Percentiles rank a stretch among this genome's conserved stretches.
phyloP scores from a whole-genome alignment of 768 basidiomycete species.

The Lentinus tigrinus region DNA sequence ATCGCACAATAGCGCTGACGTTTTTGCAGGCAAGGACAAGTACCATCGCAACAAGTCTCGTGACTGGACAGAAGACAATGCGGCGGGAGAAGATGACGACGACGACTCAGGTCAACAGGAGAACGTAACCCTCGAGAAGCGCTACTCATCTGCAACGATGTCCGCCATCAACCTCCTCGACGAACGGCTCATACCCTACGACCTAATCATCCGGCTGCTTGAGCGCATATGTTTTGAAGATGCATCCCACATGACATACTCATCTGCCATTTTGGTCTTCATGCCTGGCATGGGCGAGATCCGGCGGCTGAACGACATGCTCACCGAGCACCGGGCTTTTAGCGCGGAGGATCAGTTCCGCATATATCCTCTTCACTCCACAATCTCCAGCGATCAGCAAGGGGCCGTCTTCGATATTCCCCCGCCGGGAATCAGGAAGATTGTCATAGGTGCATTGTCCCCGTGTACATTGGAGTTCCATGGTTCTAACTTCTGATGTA shows the following conservation, averaged over 20 bases:
- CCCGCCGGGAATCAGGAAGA: constrained; percentile 78
- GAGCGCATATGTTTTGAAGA: constrained; percentile 82
- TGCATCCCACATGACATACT: constrained; percentile 49
- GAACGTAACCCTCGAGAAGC: constrained; percentile 63
- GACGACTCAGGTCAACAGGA: constrained; percentile 45
- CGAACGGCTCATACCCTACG: constrained; percentile 87
- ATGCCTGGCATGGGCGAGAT: constrained; percentile 96
- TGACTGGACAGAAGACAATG: constrained; percentile 81
- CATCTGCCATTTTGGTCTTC: constrained; percentile 84
- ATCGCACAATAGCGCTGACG: not conserved
- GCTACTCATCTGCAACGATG: constrained; percentile 75
- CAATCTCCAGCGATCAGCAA: constrained; percentile 89
- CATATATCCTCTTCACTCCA: constrained; percentile 88
- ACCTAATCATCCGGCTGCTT: constrained; percentile 80
- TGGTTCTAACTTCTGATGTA: not conserved
- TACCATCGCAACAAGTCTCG: constrained; percentile 60
- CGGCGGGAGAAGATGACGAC: constrained; percentile 65
- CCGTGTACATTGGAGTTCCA: no score
- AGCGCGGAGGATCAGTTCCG: constrained; percentile 62
- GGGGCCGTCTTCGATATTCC: constrained; percentile 88
- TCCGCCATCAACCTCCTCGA: constrained; percentile 83
- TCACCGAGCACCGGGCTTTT: constrained; percentile 74
- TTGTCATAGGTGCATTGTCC: constrained; percentile 75
- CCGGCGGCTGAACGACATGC: constrained; percentile 77
- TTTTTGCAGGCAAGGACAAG: constrained; percentile 53